A percentile compares a stretch with the other conserved stretches of the same genome.
Conservation (phyloP, 345 rosid genomes). For the Dipteronia dyeriana region DNA sequence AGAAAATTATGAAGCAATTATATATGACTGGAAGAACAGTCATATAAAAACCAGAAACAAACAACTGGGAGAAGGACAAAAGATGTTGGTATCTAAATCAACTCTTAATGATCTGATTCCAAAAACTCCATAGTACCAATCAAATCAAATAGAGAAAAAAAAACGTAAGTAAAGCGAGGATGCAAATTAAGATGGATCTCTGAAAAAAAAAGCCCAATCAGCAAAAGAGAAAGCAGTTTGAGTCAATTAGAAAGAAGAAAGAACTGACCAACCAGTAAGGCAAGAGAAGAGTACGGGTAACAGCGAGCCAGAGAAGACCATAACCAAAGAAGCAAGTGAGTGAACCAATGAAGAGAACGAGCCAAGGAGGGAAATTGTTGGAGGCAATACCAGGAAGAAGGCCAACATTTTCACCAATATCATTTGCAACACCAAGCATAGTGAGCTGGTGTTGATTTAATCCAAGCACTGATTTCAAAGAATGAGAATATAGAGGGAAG, state of each 20-base stretch:
- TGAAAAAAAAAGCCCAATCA: background rate
- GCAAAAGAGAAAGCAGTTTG: background rate
- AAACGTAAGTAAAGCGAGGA: background rate
- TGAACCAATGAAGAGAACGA: constrained; percentile 54
- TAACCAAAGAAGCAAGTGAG: constrained; percentile 60
- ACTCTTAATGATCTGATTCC: background rate
- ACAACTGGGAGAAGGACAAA: background rate
- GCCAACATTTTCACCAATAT: constrained; percentile 70
- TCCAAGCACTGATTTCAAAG: constrained; percentile 69
- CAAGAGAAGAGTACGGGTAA: constrained; percentile 43
- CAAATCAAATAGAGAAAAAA: too few species aligned
- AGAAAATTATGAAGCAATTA: background rate
- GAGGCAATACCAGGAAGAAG: constrained; percentile 63
- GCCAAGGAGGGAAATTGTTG: constrained; percentile 73
- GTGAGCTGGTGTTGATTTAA: constrained; percentile 69
- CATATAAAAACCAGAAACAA: background rate
- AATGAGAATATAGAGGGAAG: constrained; percentile 72
- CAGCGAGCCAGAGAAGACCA: constrained; percentile 67
- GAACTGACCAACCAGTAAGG: constrained; percentile 77
- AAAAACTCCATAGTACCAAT: background rate
- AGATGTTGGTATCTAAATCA: background rate
- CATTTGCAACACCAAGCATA: constrained; percentile 72
- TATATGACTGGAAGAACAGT: background rate
- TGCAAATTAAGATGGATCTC: background rate
- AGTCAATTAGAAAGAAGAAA: background rate